These are phyloP conservation scores for Lagenidium sp. DNA, from an alignment of 352 stramenopile species.

Conservation along the genomic window DNA sequence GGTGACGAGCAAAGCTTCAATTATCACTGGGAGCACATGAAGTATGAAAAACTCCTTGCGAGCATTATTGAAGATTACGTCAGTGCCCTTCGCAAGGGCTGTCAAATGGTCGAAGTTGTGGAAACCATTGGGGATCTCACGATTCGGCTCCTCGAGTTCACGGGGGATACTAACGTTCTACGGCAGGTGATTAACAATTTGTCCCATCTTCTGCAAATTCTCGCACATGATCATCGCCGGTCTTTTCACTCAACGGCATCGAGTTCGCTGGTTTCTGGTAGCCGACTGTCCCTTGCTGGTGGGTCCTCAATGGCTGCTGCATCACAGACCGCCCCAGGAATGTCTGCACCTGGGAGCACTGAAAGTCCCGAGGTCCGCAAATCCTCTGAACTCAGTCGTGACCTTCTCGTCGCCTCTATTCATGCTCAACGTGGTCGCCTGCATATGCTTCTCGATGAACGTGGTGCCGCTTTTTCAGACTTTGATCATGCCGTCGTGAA, in stretches of 20 bases:
- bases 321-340: not conserved
- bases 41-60: conserved; percentile 47
- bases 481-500: conserved; percentile 69
- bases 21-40: conserved; percentile 65
- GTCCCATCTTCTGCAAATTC: conserved; percentile 39
- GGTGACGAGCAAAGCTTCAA: conserved; percentile 45
- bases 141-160: conserved; percentile 56
- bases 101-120: conserved; percentile 59
- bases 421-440: conserved; percentile 54
- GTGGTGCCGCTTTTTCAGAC: conserved; percentile 30
- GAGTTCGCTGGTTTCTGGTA: not conserved
- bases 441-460: conserved; percentile 49
- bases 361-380: no score
- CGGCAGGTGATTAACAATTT: conserved; percentile 57
- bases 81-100: conserved; percentile 59
- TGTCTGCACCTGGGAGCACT: not conserved
- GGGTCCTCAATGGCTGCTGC: conserved; percentile 3
- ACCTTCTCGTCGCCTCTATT: conserved; percentile 45
- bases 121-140: conserved; percentile 67
- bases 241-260: conserved; percentile 13
- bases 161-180: conserved; percentile 43
- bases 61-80: conserved; percentile 71
- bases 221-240: conserved; percentile 25
- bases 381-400: conserved; percentile 18
- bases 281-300: conserved; percentile 5